Evolutionary conservation across 179 eudicot genomes (phyloP), one percentile per base, ranked within the genome.

Genomic region (Heliamphora pulchella): DNA sequence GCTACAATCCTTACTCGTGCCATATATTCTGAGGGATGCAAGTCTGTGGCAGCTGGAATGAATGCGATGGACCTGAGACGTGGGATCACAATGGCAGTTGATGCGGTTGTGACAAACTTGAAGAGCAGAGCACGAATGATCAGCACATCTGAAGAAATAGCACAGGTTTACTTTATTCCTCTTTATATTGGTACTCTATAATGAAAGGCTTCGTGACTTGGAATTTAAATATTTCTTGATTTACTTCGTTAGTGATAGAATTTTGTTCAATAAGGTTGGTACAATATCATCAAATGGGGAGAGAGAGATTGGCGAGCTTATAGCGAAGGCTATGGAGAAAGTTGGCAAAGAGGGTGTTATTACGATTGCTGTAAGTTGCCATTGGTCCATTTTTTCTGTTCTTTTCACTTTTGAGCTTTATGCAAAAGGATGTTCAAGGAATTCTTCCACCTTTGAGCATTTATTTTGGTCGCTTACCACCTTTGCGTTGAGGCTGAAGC

Each of bases 21-120:
- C 5, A 93, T 93, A 85, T 92, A 85, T 83, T 72, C 93, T 31
- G 97, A 93, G 87, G 98, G 98, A 62, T 93, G 95, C 80, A 90
- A 93, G 85, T 93, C 98, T 6, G 98, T 93, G 66, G 98, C 94
- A 67, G 98, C 95, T 83, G 98, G 98, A 77, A 93, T 93, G 98
- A 93, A 93, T 78, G 97, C 98, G 43, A 93, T 93, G 97, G 98
- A 93, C 76, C 91, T 93, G 5, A 83, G 98, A 81, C 90, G 97
- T 74, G 98, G 98, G 51, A 93, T 92, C 80, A 87, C 90, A 10
- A 89, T 90, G 93, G 98, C 98, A 15, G 97, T 93, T 58, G 98
- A 93, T 87, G 84, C 94, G 51, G 94, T 92, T 5, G 91, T 92
- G 3, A 86, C 88, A 62, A 87, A 87, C 90, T 87, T 92, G 83